phyloP scores from a whole-genome alignment of 805 yeast genomes.

The Metschnikowia koreensis region DNA sequence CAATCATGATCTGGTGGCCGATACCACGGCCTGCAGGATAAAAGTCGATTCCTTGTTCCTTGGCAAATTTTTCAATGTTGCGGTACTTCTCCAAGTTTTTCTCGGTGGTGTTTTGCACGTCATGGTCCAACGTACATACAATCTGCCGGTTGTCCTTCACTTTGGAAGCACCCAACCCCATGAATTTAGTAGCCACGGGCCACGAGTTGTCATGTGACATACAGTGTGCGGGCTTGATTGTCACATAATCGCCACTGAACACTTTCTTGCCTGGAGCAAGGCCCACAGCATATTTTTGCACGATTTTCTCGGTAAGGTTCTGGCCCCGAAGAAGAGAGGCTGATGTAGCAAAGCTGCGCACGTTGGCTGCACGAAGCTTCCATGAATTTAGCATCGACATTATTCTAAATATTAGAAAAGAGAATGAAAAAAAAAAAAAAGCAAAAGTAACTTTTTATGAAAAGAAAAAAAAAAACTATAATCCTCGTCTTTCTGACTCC shows the following conservation, averaged over 20 bases:
- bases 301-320: conserved; percentile 92
- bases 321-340: conserved; percentile 48
- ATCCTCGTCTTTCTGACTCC: neutral
- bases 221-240: conserved; percentile 93
- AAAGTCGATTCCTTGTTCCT: conserved; percentile 88
- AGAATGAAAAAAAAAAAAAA: neutral
- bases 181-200: conserved; percentile 98
- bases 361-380: conserved; percentile 5
- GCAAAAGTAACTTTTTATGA: neutral
- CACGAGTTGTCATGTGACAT: conserved; percentile 99
- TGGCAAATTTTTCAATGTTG: conserved; percentile 88
- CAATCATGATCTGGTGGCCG: conserved; percentile 99
- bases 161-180: conserved; percentile 85
- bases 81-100: conserved; percentile 83
- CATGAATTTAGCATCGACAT: conserved; percentile 14
- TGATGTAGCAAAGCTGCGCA: conserved; percentile 19
- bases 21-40: conserved; percentile 99
- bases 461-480: no score
- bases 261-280: conserved; percentile 73
- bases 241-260: conserved; percentile 88
- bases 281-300: conserved; percentile 89
- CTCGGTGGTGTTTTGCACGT: conserved; percentile 89
- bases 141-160: conserved; percentile 87
- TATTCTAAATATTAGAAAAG: neutral
- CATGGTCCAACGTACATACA: conserved; percentile 96